Percentiles rank a stretch among this genome's conserved stretches.
Evolutionary conservation across 352 stramenopile genomes (phyloP).

Genomic region (Phytophthora ohioensis): DNA sequence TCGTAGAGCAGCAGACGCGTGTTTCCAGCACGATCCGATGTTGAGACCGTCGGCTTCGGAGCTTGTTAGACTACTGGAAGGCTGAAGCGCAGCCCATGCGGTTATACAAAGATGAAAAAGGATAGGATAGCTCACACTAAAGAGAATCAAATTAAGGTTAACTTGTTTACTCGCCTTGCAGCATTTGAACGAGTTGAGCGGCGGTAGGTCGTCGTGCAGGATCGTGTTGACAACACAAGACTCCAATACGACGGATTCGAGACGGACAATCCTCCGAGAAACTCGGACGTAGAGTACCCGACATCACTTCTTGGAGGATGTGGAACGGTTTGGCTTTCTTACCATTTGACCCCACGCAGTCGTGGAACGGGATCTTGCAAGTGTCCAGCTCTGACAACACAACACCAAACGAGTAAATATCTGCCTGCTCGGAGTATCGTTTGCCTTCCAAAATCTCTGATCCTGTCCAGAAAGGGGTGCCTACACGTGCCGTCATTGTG

Average conservation of each 20-base stretch:
- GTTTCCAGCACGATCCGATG: conserved; percentile 54
- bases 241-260: conserved; percentile 45
- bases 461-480: conserved; percentile 65
- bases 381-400: conserved; percentile 59
- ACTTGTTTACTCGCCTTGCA: conserved; percentile 26
- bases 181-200: conserved; percentile 25
- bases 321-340: conserved; percentile 53
- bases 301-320: conserved; percentile 54
- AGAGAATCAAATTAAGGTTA: conserved; percentile 19
- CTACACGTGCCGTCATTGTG: conserved; percentile 53
- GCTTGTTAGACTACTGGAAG: conserved; percentile 53
- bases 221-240: conserved; percentile 53
- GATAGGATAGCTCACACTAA: conserved; percentile 28
- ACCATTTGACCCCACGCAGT: conserved; percentile 12
- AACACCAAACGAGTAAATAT: conserved; percentile 79
- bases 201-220: conserved; percentile 36
- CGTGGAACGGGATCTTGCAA: conserved; percentile 38
- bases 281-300: conserved; percentile 49
- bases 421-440: conserved; percentile 61
- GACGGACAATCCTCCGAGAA: conserved; percentile 53
- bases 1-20: conserved; percentile 44
- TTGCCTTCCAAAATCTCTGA: conserved; percentile 69
- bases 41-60: conserved; percentile 46
- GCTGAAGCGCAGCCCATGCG: conserved; percentile 27
- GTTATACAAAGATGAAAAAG: conserved; percentile 22